These are phyloP conservation scores for Balansia obtecta DNA, from an alignment of 2,329 filamentous ascomycete species.

Conservation along the genomic window DNA sequence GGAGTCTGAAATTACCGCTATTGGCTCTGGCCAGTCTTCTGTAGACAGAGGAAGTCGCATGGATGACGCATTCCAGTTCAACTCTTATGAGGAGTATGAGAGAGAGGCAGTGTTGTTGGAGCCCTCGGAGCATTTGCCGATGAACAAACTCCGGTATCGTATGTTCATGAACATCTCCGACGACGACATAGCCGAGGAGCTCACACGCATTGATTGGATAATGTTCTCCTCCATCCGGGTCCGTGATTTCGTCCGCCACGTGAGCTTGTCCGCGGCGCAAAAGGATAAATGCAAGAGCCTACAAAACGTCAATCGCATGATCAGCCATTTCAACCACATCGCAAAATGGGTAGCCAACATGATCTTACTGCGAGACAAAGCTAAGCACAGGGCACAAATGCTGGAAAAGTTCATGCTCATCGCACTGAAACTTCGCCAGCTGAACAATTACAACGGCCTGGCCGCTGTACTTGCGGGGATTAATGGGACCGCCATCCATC, in stretches of 20 bases:
- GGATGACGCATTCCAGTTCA: constrained; percentile 41
- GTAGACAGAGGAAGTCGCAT: constrained; percentile 25
- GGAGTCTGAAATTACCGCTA: constrained; percentile 30
- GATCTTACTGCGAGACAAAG: constrained; percentile 82
- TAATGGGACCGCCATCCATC: constrained; percentile 75
- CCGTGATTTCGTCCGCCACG: constrained; percentile 84
- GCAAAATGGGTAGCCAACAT: constrained; percentile 75
- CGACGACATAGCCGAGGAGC: constrained; percentile 76
- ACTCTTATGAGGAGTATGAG: constrained; percentile 68
- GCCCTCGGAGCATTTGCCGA: constrained; percentile 52
- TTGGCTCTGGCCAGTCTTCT: constrained; percentile 31
- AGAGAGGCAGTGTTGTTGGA: constrained; percentile 61
- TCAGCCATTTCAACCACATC: constrained; percentile 79
- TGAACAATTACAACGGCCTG: constrained; percentile 95
- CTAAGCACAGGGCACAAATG: constrained; percentile 84
- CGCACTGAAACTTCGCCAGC: constrained; percentile 69
- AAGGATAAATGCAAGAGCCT: constrained; percentile 67
- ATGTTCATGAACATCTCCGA: constrained; percentile 79
- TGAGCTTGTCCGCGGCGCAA: constrained; percentile 59
- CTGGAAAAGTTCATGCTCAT: constrained; percentile 94
- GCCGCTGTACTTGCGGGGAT: constrained; percentile 91
- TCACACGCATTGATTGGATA: constrained; percentile 94
- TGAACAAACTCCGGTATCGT: constrained; percentile 81
- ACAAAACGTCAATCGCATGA: constrained; percentile 87
- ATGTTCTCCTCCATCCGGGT: constrained; percentile 94